These are phyloP conservation scores for Trypanosoma congolense DNA, from an alignment of 208 protist species.

Conservation along the genomic window DNA sequence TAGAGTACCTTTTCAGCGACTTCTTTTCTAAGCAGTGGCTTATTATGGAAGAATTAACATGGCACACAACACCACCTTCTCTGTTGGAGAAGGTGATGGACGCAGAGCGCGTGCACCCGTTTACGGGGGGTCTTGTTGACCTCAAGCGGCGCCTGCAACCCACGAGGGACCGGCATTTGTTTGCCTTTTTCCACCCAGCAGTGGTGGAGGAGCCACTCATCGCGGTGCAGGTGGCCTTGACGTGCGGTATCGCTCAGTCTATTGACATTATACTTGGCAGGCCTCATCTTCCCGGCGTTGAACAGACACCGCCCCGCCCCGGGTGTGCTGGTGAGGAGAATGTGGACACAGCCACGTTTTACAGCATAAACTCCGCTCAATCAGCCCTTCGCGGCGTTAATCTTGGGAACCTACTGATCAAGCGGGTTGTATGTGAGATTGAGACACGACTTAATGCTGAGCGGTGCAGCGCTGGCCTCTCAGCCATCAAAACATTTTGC, in stretches of 20 bases:
- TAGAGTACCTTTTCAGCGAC: constrained; percentile 64
- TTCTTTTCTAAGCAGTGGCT: constrained; percentile 79
- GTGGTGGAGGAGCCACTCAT: constrained; percentile 83
- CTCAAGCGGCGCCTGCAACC: constrained; percentile 72
- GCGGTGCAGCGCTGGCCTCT: constrained; percentile 26
- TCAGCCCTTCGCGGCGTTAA: constrained; percentile 72
- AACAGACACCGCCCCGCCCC: background rate
- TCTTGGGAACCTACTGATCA: constrained; percentile 85
- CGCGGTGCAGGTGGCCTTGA: constrained; percentile 78
- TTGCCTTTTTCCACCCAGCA: constrained; percentile 76
- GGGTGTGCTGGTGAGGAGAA: constrained; percentile 15
- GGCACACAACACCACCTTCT: constrained; percentile 56
- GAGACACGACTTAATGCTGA: constrained; percentile 59
- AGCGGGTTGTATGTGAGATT: constrained; percentile 77
- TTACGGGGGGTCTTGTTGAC: constrained; percentile 46
- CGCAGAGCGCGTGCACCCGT: constrained; percentile 71
- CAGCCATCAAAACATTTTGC: constrained; percentile 56
- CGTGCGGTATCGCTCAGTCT: constrained; percentile 44
- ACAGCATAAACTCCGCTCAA: constrained; percentile 83
- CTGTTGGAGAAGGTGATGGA: constrained; percentile 76
- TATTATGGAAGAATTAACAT: constrained; percentile 84
- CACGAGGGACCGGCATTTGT: constrained; percentile 60
- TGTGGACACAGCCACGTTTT: constrained; percentile 84
- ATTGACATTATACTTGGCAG: constrained; percentile 58
- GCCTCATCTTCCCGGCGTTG: constrained; percentile 4